Conservation (phyloP, 768 basidiomycete species). For the Tricholoma saponaceum region DNA sequence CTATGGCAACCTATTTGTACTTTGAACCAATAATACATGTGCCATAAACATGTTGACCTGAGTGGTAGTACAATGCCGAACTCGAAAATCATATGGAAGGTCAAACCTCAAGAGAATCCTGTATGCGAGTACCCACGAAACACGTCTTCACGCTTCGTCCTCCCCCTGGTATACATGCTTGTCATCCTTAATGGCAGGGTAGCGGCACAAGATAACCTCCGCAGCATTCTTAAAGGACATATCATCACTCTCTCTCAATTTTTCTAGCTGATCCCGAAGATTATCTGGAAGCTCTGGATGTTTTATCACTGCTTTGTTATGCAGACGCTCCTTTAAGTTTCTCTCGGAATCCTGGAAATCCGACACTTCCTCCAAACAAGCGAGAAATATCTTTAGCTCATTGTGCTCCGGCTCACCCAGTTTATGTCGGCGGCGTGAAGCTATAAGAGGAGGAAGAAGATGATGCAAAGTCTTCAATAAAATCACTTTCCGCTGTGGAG, state of each 20-base stretch:
- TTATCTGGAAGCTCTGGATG: background rate
- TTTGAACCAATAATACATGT: too few species aligned
- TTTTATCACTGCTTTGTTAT: background rate
- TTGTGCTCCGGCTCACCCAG: background rate
- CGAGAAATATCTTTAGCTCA: background rate
- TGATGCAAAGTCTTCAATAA: background rate
- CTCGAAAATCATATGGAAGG: too few species aligned
- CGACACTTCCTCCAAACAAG: background rate
- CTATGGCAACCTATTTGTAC: too few species aligned
- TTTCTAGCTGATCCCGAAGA: background rate
- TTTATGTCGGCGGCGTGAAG: background rate
- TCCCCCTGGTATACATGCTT: too few species aligned
- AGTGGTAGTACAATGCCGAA: too few species aligned
- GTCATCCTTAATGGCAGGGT: background rate
- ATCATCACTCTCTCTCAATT: background rate
- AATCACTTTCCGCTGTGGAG: background rate
- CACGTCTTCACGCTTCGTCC: too few species aligned
- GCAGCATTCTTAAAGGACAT: background rate
- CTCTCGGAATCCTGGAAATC: background rate
- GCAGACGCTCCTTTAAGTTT: background rate
- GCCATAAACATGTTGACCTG: too few species aligned
- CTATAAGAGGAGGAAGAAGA: background rate
- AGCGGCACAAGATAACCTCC: background rate
- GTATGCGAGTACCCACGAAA: too few species aligned
- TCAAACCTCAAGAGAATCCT: too few species aligned